Base-by-base conservation (phyloP, 345 rosid genomes). In the Camelina hispida region DNA sequence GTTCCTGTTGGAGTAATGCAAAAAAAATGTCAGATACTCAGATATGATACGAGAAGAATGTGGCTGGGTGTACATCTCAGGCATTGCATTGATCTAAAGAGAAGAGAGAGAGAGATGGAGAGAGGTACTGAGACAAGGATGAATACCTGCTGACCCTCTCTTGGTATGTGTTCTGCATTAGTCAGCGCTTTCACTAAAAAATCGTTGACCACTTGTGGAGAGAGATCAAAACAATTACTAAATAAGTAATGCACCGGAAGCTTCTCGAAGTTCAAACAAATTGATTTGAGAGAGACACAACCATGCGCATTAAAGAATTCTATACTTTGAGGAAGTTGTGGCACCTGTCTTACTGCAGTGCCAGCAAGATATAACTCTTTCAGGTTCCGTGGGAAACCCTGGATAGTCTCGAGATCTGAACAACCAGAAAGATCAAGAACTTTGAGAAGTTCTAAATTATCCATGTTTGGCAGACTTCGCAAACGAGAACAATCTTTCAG, bases 311-410 rank as follows among this genome's bases (percentile, higher is more conserved):
- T 13, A 12, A 78, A 59, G 7, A 17, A 0, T 18, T 38, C 6
- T 42, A 78, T 23, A 40, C 50, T 14, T n/a, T 13, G 12, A 2
- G 81, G 81, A 72, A 72, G 69, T 51, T 78, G 73, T 20, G 81
- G 65, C 55, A 64, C 38, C 46, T 46, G 10, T 16, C 25, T 64
- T 28, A 64, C 55, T 11, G 25, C 68, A 64, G 55, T 44, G 28
- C 68, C 55, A 44, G 7, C 68, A 46, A 64, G 1, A 46, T n/a
- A 10, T 46, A 64, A 64, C 42, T 64, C 28, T 64, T 16, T 64
- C 40, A 64, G 16, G 68, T 64, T 64, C 12, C 42, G 68, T 0
- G 68, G 68, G n/a, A 64, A 64, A 10, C 25, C 55, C 42, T 64
- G 28, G 1, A 64, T 46, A 28, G 23, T 64, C 55, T n/a, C 9